These are phyloP conservation scores for Albifimbria verrucaria DNA, from an alignment of 2,329 filamentous ascomycete genomes.

Conservation along the genomic window DNA sequence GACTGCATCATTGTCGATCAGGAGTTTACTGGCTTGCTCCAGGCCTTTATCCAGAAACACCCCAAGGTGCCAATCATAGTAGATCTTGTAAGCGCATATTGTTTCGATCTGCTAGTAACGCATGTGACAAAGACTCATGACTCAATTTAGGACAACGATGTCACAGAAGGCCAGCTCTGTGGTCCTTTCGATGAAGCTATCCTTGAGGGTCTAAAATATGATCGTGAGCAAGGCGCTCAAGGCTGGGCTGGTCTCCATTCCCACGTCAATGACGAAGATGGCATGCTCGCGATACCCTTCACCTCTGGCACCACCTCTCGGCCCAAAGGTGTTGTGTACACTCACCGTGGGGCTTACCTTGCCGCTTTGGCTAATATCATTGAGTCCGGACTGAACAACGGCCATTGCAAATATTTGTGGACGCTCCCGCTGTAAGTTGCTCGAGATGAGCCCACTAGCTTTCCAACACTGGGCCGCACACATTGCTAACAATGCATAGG, in stretches of 20 bases:
- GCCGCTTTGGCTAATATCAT: slow-evolving; percentile 82
- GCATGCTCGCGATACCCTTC: slow-evolving; percentile 82
- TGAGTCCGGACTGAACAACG: slow-evolving; percentile 78
- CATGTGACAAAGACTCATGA: neutral
- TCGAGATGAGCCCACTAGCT: too few species aligned
- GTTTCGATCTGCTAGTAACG: neutral
- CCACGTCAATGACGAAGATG: slow-evolving; percentile 72
- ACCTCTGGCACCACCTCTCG: slow-evolving; percentile 89
- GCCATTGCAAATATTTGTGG: slow-evolving; percentile 82
- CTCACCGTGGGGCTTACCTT: slow-evolving; percentile 82
- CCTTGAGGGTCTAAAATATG: slow-evolving; percentile 72
- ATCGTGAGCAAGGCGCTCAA: slow-evolving; percentile 58
- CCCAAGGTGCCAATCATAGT: slow-evolving; percentile 69
- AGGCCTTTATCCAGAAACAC: slow-evolving; percentile 58
- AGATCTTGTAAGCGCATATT: slow-evolving; percentile 53
- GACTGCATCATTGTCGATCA: slow-evolving; percentile 84
- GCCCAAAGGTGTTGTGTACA: slow-evolving; percentile 92
- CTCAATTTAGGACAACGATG: slow-evolving; percentile 65
- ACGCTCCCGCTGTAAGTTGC: slow-evolving; percentile 82
- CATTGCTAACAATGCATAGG: slow-evolving; percentile 31
- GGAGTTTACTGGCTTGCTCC: slow-evolving; percentile 72
- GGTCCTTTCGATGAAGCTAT: slow-evolving; percentile 84
- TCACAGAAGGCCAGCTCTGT: slow-evolving; percentile 66
- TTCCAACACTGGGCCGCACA: too few species aligned
- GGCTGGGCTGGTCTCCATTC: slow-evolving; percentile 77